Base-by-base conservation (phyloP, 1,284 basidiomycete species). In the Bondarzewia mesenterica region DNA sequence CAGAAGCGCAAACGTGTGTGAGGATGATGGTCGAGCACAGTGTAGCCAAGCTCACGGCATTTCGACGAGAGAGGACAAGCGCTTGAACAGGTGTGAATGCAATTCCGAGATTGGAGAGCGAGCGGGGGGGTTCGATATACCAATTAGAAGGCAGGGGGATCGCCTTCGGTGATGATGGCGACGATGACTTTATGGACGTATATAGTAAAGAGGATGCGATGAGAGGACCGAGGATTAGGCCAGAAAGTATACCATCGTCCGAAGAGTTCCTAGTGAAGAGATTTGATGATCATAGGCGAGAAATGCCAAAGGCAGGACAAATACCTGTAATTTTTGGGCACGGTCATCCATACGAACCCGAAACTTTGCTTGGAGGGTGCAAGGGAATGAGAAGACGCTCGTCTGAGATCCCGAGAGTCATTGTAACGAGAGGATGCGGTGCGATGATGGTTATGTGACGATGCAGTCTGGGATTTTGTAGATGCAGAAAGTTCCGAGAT, bases 271-370 rank as follows among this genome's bases (percentile, higher is more conserved):
- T 54, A 35, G 48, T 42, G 22, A 14, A 42, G 22, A 32, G 10
- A n/a, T n/a, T 37, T 15, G 23, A 14, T 29, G 26, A 29, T 43
- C n/a, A 37, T 35, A 15, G 42, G 39, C 20, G 39, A 23, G 37
- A 37, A 23, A 26, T 21, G 18, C 21, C 44, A 25, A 20, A 16
- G 47, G 20, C 25, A 46, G 16, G n/a, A 39, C 26, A 57, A 68
- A 25, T 52, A 85, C 87, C 87, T 73, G 60, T 88, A 91, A 58
- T 90, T 89, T 63, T 89, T 88, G 0, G 85, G 84, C 7, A 89
- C 86, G n/a, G 88, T 86, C 88, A 90, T 90, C 86, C 86, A 90
- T 26, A 90, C 73, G 59, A 82, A 85, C 29, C 81, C 78, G 21
- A 53, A 78, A 52, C 77, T 73, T n/a, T 67, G 63, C 63, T 73